These are phyloP conservation scores for Pezicula rhizophila DNA, from an alignment of 2,329 filamentous ascomycete genomes.

Conservation along the genomic window DNA sequence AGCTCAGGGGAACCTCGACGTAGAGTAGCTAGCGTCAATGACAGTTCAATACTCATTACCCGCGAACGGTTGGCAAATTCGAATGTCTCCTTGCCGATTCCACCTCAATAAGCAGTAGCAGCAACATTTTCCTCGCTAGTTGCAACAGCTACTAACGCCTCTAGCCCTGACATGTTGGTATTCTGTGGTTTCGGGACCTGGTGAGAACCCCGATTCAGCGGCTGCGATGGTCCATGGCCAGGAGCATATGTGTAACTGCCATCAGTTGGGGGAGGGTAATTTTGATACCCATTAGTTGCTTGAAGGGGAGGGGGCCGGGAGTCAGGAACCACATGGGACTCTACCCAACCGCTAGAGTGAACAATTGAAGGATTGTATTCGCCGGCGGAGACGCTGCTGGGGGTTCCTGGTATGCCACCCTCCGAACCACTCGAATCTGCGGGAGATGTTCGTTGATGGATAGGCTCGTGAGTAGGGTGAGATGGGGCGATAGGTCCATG, in stretches of 20 bases:
- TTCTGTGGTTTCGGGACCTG: slow-evolving; percentile 23
- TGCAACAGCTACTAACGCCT: slow-evolving; percentile 60
- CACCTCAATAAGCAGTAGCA: slow-evolving; percentile 22
- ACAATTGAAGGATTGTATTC: slow-evolving; percentile 47
- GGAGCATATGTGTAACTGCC: slow-evolving; percentile 21
- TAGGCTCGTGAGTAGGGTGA: slow-evolving; percentile 19
- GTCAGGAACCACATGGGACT: slow-evolving; percentile 30
- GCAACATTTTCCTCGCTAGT: slow-evolving; percentile 46
- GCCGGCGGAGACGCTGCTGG: slow-evolving; percentile 35
- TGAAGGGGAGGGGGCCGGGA: slow-evolving; percentile 16
- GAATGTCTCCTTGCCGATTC: not conserved
- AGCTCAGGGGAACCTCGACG: no score
- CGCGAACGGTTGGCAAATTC: no score
- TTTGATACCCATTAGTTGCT: slow-evolving; percentile 25
- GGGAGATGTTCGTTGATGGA: slow-evolving; percentile 42
- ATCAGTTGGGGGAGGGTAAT: slow-evolving; percentile 10
- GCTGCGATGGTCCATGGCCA: slow-evolving; percentile 24
- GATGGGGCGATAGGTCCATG: slow-evolving; percentile 41
- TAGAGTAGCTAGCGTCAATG: no score
- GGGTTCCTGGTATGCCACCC: slow-evolving; percentile 46
- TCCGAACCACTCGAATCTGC: slow-evolving; percentile 50
- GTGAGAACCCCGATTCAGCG: slow-evolving; percentile 27
- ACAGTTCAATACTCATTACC: no score
- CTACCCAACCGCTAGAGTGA: slow-evolving; percentile 41
- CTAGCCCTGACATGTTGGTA: slow-evolving; percentile 48